A percentile compares a stretch with the other conserved stretches of the same genome.
phyloP scores from a whole-genome alignment of 2,329 filamentous ascomycete species.

The Paramyrothecium roridum region DNA sequence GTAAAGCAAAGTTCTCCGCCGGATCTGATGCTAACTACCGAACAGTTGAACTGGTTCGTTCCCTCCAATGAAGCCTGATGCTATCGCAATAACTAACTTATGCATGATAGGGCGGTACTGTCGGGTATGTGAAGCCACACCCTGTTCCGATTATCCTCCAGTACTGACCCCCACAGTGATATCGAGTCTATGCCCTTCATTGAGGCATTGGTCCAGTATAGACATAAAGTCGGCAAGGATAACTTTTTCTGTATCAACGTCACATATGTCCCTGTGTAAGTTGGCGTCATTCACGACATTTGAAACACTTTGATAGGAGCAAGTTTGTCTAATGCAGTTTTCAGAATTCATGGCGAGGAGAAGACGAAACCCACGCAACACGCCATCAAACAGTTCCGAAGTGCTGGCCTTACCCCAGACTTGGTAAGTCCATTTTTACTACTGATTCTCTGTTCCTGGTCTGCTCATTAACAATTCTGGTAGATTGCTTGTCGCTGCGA shows the following conservation, averaged over 20 bases:
- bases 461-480: slow-evolving; percentile 1
- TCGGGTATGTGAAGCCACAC: slow-evolving; percentile 30
- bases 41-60: slow-evolving; percentile 32
- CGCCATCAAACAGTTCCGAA: slow-evolving; percentile 80
- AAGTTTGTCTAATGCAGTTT: neutral
- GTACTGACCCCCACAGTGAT: slow-evolving; percentile 44
- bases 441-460: neutral
- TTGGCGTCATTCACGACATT: too few species aligned
- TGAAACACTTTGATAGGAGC: too few species aligned
- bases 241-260: slow-evolving; percentile 91
- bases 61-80: neutral
- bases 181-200: slow-evolving; percentile 88
- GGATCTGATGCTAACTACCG: slow-evolving; percentile 11
- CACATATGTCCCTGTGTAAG: slow-evolving; percentile 72
- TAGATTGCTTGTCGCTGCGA: slow-evolving; percentile 93
- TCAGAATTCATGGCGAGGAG: slow-evolving; percentile 57
- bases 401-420: slow-evolving; percentile 71
- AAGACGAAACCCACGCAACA: slow-evolving; percentile 98
- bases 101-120: slow-evolving; percentile 52
- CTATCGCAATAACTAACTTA: neutral
- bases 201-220: slow-evolving; percentile 78
- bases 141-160: neutral
- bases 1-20: slow-evolving; percentile 19
- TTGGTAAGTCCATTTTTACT: slow-evolving; percentile 44
- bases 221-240: slow-evolving; percentile 66